Conservation (phyloP, 192 early-diverging fungal species). For the Rhizophagus prolifer region DNA sequence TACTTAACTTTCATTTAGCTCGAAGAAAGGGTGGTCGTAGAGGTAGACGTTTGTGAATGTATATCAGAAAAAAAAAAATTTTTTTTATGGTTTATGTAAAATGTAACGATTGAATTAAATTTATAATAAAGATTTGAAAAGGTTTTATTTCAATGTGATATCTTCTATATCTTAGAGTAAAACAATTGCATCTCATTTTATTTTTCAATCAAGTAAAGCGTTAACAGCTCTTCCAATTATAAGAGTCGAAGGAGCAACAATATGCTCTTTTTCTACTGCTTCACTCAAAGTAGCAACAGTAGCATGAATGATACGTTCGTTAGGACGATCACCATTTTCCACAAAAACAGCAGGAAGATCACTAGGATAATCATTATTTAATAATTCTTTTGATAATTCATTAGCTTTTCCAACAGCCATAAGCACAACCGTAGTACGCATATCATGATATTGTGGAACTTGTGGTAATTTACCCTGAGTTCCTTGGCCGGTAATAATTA, state of each 20-base stretch:
- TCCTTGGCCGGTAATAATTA: slow-evolving; percentile 80
- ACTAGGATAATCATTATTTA: slow-evolving; percentile 55
- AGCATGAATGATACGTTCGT: slow-evolving; percentile 69
- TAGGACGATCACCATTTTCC: slow-evolving; percentile 76
- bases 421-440: slow-evolving; percentile 77
- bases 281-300: slow-evolving; percentile 65
- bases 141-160: too few relatives aligned
- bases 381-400: slow-evolving; percentile 60
- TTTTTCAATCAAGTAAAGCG: slow-evolving; percentile 24
- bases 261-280: slow-evolving; percentile 59
- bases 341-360: slow-evolving; percentile 75
- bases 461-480: slow-evolving; percentile 75
- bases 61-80: neutral
- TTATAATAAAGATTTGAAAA: too few relatives aligned
- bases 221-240: slow-evolving; percentile 72
- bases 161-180: neutral
- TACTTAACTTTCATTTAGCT: slow-evolving; percentile 37
- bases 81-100: neutral
- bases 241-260: slow-evolving; percentile 75
- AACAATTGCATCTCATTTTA: neutral
- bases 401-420: slow-evolving; percentile 80
- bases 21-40: slow-evolving; percentile 99
- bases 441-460: slow-evolving; percentile 63
- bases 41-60: slow-evolving; percentile 93
- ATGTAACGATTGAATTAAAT: too few relatives aligned